phyloP scores from a whole-genome alignment of 2,329 filamentous ascomycete species.

The Ilyonectria robusta region DNA sequence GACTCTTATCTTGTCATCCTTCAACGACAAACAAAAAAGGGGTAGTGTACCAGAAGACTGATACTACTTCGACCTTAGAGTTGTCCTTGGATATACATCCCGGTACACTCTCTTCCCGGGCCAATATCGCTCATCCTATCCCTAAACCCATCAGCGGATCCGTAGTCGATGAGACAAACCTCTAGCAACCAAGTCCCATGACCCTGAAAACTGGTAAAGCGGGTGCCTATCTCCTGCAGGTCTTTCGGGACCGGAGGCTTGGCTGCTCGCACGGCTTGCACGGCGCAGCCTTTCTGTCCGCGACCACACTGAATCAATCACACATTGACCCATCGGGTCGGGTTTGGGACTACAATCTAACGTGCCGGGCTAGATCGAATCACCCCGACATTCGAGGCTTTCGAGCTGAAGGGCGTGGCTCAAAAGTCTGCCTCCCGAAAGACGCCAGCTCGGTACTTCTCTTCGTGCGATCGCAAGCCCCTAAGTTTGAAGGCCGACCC shows the following conservation, averaged over 20 bases:
- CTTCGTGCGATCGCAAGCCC: not conserved
- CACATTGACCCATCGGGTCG: too few relatives aligned
- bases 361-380: not conserved
- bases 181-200: not conserved
- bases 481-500: slow-evolving; percentile 1
- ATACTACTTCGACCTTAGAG: not conserved
- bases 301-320: not conserved
- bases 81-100: not conserved
- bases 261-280: not conserved
- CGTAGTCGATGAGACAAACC: not conserved
- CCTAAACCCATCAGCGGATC: not conserved
- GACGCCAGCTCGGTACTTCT: not conserved
- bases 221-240: not conserved
- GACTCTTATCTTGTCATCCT: not conserved
- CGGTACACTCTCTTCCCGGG: not conserved
- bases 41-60: not conserved
- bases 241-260: not conserved
- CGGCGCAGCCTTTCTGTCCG: not conserved
- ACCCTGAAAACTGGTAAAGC: not conserved
- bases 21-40: not conserved
- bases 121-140: not conserved
- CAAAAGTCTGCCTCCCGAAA: not conserved
- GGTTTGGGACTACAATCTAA: not conserved
- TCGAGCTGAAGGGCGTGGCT: not conserved
- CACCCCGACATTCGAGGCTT: not conserved